Base-by-base conservation (phyloP, 768 basidiomycete species). In the Leucocoprinus leucothites region DNA sequence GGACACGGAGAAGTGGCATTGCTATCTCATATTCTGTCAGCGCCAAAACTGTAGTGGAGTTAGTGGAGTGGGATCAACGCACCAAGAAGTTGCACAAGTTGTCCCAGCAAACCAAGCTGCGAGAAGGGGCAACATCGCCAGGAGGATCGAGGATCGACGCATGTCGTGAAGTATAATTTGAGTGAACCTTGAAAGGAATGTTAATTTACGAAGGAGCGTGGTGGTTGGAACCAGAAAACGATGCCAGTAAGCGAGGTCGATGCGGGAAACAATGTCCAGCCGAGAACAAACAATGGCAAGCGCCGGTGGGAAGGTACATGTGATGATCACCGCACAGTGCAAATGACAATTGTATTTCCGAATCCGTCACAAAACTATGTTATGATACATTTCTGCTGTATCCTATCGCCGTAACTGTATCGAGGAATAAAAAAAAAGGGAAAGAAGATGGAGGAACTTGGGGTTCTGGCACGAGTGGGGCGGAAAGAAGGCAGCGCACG, bases 1-100 rank as follows among this genome's bases (percentile, higher is more conserved):
- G 78, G 72, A 61, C 81, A 82, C 6, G 69, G 72, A 6, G 66
- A 68, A 9, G 75, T 79, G 14, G 66, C 67, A 60, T 78, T 79
- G 63, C 80, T 80, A 11, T 22, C 31, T 42, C 4, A n/a, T 8
- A 18, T 16, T 8, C 31, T 34, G 38, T 45, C 18, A 53, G 42
- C 19, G 21, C 16, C 5, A 21, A 45, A 21, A 35, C 31, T 31
- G 31, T n/a, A n/a, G n/a, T 31, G 31, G 31, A 11, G 1, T 13
- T 35, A 14, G 14, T 38, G 7, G 21, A 22, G n/a, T 16, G 9
- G 4, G 31, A 9, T 11, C 22, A 18, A 46, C 26, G 9, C 22
- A 51, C 58, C 58, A 56, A 40, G 43, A 18, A n/a, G 45, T 51
- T 26, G 56, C 58, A 35, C 26, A 52, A 24, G 45, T 50, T 18